phyloP scores from a whole-genome alignment of 176 grass and related monocot species.

The Phoenix roebelenii region DNA sequence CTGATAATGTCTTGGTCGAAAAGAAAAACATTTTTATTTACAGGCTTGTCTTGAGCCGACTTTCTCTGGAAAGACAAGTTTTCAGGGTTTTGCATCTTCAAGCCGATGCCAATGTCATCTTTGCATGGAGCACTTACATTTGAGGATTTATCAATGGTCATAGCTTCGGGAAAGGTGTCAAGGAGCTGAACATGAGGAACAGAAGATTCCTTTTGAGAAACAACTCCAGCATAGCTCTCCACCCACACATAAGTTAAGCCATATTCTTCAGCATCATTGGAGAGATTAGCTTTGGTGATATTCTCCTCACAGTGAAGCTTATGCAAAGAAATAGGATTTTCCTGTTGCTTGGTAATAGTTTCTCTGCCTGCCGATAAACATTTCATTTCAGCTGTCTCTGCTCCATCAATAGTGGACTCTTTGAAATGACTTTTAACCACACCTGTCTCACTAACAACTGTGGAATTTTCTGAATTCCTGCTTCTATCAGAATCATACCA shows the following conservation, averaged over 20 bases:
- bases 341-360: slow-evolving; percentile 1
- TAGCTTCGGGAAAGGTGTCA: background rate
- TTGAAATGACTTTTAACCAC: background rate
- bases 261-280: too few species aligned
- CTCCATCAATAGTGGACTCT: background rate
- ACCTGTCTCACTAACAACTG: background rate
- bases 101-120: slow-evolving; percentile 17
- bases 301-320: too few species aligned
- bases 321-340: background rate
- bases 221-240: background rate
- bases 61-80: slow-evolving; percentile 3
- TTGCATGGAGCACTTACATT: background rate
- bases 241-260: too few species aligned
- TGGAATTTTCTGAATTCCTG: background rate
- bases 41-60: too few species aligned
- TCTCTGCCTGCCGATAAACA: background rate
- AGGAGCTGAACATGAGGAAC: background rate
- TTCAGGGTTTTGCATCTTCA: slow-evolving; percentile 19
- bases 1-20: background rate
- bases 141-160: background rate
- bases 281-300: too few species aligned
- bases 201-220: background rate
- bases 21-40: background rate
- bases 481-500: slow-evolving; percentile 8
- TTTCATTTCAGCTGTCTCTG: background rate